Evolutionary conservation across 352 stramenopile species (phyloP).

Genomic region (Ochromonadaceae sp.): DNA sequence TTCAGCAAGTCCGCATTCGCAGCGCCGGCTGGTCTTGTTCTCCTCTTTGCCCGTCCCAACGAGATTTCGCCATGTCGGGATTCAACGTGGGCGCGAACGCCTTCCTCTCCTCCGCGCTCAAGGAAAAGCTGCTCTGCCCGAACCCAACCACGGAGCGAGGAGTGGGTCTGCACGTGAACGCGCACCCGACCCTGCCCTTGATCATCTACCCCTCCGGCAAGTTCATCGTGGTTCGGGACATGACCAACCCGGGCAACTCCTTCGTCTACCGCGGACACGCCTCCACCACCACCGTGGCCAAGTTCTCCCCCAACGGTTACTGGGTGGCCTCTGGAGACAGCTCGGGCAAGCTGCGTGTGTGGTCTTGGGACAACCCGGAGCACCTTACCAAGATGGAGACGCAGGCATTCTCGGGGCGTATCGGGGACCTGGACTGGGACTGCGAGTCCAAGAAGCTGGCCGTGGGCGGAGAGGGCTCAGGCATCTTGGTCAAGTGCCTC

Average conservation of each 20-base stretch:
- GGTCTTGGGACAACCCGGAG: conserved; percentile 89
- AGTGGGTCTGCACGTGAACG: conserved; percentile 43
- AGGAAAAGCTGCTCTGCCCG: conserved; percentile 31
- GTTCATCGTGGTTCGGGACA: conserved; percentile 65
- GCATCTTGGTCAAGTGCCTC: conserved; percentile 46
- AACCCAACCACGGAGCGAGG: conserved; percentile 53
- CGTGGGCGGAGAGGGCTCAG: conserved; percentile 57
- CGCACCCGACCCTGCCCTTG: conserved; percentile 58
- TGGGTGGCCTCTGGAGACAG: conserved; percentile 53
- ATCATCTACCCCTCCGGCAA: conserved; percentile 78
- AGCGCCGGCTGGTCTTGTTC: too few relatives aligned
- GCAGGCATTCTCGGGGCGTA: conserved; percentile 54
- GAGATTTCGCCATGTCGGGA: background rate
- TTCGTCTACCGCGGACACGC: conserved; percentile 70
- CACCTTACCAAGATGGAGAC: conserved; percentile 85
- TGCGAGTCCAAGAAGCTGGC: conserved; percentile 82
- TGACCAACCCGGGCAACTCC: conserved; percentile 49
- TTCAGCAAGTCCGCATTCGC: too few relatives aligned
- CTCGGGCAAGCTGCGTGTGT: conserved; percentile 58
- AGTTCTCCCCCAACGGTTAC: conserved; percentile 81
- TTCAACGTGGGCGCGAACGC: conserved; percentile 7
- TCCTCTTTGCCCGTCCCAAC: too few relatives aligned
- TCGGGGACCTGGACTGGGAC: conserved; percentile 88
- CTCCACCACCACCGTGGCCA: conserved; percentile 52
- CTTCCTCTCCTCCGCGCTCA: conserved; percentile 5